phyloP scores from a whole-genome alignment of 148 eudicot species.

The Amaranthus hypochondriacus region DNA sequence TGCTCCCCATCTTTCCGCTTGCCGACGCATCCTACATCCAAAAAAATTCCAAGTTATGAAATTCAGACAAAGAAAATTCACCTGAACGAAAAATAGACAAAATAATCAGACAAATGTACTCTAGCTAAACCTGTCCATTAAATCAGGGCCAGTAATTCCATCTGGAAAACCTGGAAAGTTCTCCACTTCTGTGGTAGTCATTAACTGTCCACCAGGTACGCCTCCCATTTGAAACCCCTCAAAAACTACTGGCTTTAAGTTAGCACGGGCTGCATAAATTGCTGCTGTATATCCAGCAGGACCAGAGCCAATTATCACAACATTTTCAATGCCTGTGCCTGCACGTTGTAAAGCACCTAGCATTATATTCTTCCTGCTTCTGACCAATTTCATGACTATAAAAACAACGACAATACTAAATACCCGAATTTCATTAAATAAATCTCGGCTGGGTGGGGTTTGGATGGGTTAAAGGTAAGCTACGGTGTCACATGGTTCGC shows the following conservation, averaged over 20 bases:
- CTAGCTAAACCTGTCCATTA: slow-evolving; percentile 74
- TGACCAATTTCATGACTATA: no score
- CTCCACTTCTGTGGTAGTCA: slow-evolving; percentile 99
- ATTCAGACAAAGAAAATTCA: neutral
- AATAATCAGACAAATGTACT: neutral
- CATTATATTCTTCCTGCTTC: neutral
- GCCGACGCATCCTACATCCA: slow-evolving; percentile 62
- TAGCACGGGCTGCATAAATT: slow-evolving; percentile 97
- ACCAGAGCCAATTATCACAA: slow-evolving; percentile 95
- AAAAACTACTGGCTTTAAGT: slow-evolving; percentile 90
- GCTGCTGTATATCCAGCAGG: slow-evolving; percentile 99
- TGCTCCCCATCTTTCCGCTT: slow-evolving; percentile 99
- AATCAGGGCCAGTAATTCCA: slow-evolving; percentile 97
- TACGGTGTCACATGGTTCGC: no score
- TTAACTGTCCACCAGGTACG: slow-evolving; percentile 97
- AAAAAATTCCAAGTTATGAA: slow-evolving; percentile 16
- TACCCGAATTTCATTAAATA: no score
- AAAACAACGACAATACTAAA: neutral
- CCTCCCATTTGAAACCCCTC: slow-evolving; percentile 98
- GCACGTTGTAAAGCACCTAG: slow-evolving; percentile 23
- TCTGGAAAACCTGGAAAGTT: slow-evolving; percentile 99
- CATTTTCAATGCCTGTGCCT: slow-evolving; percentile 66
- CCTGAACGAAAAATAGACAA: neutral
- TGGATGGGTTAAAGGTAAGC: no score
- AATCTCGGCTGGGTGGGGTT: no score